Evolutionary conservation across 2,329 filamentous ascomycete species (phyloP).

Genomic region (Periconia sp.): DNA sequence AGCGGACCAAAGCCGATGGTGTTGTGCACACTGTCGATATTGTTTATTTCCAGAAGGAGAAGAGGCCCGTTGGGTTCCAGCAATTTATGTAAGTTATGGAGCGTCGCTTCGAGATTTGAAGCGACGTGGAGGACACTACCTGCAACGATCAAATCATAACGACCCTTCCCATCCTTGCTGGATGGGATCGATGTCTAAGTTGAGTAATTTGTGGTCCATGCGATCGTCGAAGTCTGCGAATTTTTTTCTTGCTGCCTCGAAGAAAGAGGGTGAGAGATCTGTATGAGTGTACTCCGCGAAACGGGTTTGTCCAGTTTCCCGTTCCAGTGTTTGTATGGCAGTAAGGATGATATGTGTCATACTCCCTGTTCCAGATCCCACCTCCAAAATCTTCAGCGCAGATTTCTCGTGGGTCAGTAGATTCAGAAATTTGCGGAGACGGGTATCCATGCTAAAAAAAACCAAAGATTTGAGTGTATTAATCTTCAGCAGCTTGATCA

Average conservation of each 20-base stretch:
- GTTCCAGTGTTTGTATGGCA: background rate
- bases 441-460: too few species aligned
- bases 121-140: background rate
- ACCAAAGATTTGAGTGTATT: too few species aligned
- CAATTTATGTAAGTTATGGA: background rate
- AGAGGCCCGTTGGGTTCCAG: background rate
- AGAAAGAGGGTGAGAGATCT: constrained; percentile 16
- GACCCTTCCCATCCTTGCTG: background rate
- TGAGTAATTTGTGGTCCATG: background rate
- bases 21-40: background rate
- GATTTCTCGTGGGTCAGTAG: constrained; percentile 6
- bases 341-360: constrained; percentile 8
- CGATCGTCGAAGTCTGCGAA: background rate
- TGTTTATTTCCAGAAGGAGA: background rate
- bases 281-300: constrained; percentile 14
- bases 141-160: background rate
- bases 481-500: too few species aligned
- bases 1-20: background rate
- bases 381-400: constrained; percentile 5
- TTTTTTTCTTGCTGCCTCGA: constrained; percentile 7
- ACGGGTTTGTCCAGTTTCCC: background rate
- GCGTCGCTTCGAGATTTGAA: background rate
- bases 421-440: too few species aligned
- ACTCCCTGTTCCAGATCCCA: constrained; percentile 13
- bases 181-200: background rate